phyloP scores from a whole-genome alignment of 306 rosid species.

The Prunus mongolica region DNA sequence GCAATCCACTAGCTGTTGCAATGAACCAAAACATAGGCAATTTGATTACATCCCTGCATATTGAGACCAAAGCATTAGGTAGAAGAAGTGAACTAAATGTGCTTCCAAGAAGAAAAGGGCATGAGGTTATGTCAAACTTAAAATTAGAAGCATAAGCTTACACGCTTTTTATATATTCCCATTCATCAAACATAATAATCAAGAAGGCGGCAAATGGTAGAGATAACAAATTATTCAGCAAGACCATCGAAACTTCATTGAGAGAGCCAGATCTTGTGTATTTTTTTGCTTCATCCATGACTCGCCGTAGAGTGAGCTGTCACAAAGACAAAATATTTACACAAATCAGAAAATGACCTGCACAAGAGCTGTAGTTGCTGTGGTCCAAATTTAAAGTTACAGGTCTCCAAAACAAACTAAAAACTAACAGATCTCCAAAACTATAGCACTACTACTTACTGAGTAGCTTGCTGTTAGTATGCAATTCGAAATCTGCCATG shows the following conservation, averaged over 20 bases:
- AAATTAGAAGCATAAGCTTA: constrained; percentile 40
- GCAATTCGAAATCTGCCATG: constrained; percentile 79
- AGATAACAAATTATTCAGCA: constrained; percentile 77
- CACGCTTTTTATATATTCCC: constrained; percentile 68
- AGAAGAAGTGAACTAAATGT: constrained; percentile 10
- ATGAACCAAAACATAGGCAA: constrained; percentile 69
- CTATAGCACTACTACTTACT: constrained; percentile 34
- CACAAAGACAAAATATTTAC: constrained; percentile 14
- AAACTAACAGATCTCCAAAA: not conserved
- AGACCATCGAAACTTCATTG: constrained; percentile 92
- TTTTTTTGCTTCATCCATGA: constrained; percentile 85
- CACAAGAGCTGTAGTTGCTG: not conserved
- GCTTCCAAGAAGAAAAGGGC: not conserved
- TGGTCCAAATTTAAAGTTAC: constrained; percentile 7
- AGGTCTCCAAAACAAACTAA: constrained; percentile 3
- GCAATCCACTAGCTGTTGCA: constrained; percentile 77
- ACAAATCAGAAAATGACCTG: constrained; percentile 4
- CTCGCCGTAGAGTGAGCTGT: constrained; percentile 73
- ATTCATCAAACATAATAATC: constrained; percentile 63
- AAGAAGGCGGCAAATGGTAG: constrained; percentile 68
- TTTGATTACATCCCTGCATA: constrained; percentile 61
- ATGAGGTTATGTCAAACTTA: not conserved
- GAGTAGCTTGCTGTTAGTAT: constrained; percentile 82
- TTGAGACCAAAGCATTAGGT: constrained; percentile 11
- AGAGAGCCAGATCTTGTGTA: constrained; percentile 71